Base-by-base conservation (phyloP, 1,139 yeast species). In the Geotrichum citri-aurantii region DNA sequence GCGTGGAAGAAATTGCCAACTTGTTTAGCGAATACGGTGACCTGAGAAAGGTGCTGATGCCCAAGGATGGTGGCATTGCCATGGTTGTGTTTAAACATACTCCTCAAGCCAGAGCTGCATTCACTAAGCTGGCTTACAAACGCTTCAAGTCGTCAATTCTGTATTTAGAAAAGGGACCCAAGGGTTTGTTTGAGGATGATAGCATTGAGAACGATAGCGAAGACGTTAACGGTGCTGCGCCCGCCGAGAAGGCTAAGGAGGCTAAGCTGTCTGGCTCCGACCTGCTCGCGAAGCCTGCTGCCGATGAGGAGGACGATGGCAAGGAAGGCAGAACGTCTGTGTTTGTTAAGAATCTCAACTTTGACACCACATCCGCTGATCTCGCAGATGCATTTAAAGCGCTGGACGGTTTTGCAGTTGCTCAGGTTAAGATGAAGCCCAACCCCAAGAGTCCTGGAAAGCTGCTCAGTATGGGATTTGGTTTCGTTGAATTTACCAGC, bases 41-140 rank as follows among this genome's bases (percentile, higher is more conserved):
- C 63, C 70, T 95, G 46, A 84, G 83, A 64, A 81, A 97, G 68
- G 78, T 91, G 40, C 74, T 95, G 62, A 88, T 95, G 91, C 99
- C 99, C 17, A 96, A 97, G 24, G 89, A 96, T 24, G 98, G 98
- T 17, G 92, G 97, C 0, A 91, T 93, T 68, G 98, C 98, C 3
- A 87, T 93, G 69, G 84, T 93, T n/a, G 97, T 93, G 71, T 92
- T 86, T 73, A 79, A 92, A 65, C 95, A 88, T 71, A 76, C 85
- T 1, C 88, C 96, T 17, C 79, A 88, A 59, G 98, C 96, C 1
- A 83, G 97, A 72, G 79, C 90, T 4, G 99, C 99, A 1, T 93
- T 95, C 69, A 79, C 89, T 24, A 90, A 89, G 68, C 76, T 93
- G 58, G 89, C 98, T 33, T 93, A 86, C 71, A 84, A 93, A 70